Evolutionary conservation across 306 rosid genomes (phyloP).

Genomic region (Vigna angularis): DNA sequence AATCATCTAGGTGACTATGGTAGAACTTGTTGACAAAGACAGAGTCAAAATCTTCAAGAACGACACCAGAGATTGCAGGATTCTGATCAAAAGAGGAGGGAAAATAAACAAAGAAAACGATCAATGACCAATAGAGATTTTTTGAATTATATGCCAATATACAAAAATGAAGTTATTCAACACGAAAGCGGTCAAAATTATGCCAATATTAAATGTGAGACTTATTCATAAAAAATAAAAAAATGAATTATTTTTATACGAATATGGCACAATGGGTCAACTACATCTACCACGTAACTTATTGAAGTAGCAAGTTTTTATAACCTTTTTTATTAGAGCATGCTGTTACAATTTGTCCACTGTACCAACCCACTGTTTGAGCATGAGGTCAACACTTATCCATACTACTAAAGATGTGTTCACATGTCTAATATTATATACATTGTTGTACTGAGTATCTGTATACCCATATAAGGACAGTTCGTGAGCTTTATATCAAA

Average conservation of each 20-base stretch:
- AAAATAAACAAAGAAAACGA: conserved; percentile 12
- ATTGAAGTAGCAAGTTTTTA: background rate
- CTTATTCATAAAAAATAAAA: background rate
- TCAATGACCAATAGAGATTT: conserved; percentile 4
- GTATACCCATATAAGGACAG: conserved; percentile 25
- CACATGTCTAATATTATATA: conserved; percentile 7
- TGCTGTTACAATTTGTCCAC: conserved; percentile 2
- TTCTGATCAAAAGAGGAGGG: conserved; percentile 49
- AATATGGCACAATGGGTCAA: background rate
- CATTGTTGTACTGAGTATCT: background rate
- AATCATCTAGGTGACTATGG: conserved; percentile 88
- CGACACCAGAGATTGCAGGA: conserved; percentile 67
- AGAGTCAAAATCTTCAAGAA: conserved; percentile 84
- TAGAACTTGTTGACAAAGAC: conserved; percentile 81
- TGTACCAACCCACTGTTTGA: conserved; percentile 31
- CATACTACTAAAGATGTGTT: conserved; percentile 15
- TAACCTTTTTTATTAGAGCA: conserved; percentile 1
- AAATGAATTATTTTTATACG: background rate
- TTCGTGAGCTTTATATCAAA: conserved; percentile 11
- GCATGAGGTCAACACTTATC: conserved; percentile 20
- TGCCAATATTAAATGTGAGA: conserved; percentile 12
- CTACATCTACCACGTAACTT: background rate
- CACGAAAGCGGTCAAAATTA: conserved; percentile 24
- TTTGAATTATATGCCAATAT: conserved; percentile 33
- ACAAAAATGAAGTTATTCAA: conserved; percentile 33